Evolutionary conservation across 257 asterid genomes (phyloP).

Genomic region (Solanum rostratum): DNA sequence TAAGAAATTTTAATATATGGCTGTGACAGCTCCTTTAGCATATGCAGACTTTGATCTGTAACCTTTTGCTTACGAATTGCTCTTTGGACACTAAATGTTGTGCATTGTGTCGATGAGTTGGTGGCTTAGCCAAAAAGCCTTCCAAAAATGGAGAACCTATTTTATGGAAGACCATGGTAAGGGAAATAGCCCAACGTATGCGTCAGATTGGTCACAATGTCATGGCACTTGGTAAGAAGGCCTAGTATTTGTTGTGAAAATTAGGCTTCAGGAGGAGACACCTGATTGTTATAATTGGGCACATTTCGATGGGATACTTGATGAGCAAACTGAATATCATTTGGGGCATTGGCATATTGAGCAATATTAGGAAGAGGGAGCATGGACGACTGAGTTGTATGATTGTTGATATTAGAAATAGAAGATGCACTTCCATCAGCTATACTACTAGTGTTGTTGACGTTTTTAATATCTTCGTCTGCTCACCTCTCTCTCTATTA

Average conservation of each 20-base stretch:
- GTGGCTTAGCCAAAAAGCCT: neutral
- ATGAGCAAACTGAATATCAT: neutral
- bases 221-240: constrained; percentile 61
- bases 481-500: constrained; percentile 22
- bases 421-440: constrained; percentile 21
- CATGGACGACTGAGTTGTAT: constrained; percentile 25
- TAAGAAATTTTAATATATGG: neutral
- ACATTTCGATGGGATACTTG: constrained; percentile 12
- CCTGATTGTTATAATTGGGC: constrained; percentile 18
- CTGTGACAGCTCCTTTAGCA: neutral
- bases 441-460: constrained; percentile 16
- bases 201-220: constrained; percentile 47
- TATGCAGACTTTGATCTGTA: neutral
- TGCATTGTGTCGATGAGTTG: neutral
- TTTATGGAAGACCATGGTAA: constrained; percentile 49
- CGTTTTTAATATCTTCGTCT: constrained; percentile 16
- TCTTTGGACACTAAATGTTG: neutral
- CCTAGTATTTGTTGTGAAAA: constrained; percentile 60
- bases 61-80: neutral
- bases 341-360: constrained; percentile 5
- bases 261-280: constrained; percentile 22
- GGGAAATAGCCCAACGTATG: constrained; percentile 47
- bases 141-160: neutral
- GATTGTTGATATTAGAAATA: constrained; percentile 42
- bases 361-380: constrained; percentile 23